Evolutionary conservation across 805 yeast species (phyloP), one percentile per base, ranked within the genome.

Genomic region (Schizosaccharomyces cryophilus): DNA sequence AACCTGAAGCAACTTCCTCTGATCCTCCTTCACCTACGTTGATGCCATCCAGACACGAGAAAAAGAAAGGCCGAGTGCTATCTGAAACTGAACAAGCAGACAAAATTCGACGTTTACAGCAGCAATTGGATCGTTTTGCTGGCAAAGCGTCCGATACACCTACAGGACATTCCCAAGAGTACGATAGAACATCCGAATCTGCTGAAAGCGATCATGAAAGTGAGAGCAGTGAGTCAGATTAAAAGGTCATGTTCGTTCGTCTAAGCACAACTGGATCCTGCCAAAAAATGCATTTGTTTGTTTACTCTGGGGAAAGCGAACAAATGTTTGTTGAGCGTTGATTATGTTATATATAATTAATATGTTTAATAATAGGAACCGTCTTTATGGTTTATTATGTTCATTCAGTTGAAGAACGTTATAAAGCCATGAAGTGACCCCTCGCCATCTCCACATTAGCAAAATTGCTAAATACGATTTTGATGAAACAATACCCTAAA

Each of bases 21-120:
- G 58, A 61, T 38, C 54, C 63, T 21, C 60, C 65, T 59, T 59
- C 64, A 31, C 55, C 47, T 17, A 42, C 61, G 60, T 29, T 29
- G 21, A 51, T 29, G 56, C 56, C 56, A 24, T 19, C 56, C 24
- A 45, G 64, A 56, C 64, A 66, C 60, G 70, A 69, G 64, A 72
- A 75, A 65, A 77, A 77, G 68, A 78, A 80, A 72, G 75, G 78
- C 64, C 78, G 78, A 71, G 80, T 79, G 40, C 70, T 80, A 66
- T 74, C 80, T 61, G 86, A 83, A 68, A 85, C 80, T 65, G 85
- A 84, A 68, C 84, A 80, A 67, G 73, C 75, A 60, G 75, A 77
- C 64, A 84, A 83, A 72, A 83, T 85, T 66, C 88, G 82, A 68
- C 79, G 78, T 66, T 75, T 85, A 68, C 84, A 81, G 70, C 80